Percentiles rank a stretch among this genome's conserved stretches.
Conservation (phyloP, 1,139 yeast genomes). For the Diutina pseudorugosa region DNA sequence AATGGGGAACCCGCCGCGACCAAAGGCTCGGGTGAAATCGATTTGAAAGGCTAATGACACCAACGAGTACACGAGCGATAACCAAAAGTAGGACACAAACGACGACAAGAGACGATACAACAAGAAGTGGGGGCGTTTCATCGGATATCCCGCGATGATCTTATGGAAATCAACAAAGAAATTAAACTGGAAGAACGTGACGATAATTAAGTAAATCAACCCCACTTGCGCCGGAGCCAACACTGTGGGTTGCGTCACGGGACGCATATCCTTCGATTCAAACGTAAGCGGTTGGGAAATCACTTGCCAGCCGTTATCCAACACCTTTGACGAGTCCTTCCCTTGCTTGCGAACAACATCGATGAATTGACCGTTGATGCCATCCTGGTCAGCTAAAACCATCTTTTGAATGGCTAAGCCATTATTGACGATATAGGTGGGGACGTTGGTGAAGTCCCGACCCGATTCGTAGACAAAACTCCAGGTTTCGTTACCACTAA, state of each 20-base stretch:
- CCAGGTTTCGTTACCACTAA: conserved; percentile 7
- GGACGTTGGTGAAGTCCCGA: conserved; percentile 17
- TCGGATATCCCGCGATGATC: conserved; percentile 27
- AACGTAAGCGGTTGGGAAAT: conserved; percentile 26
- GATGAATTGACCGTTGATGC: conserved; percentile 14
- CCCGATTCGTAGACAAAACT: conserved; percentile 24
- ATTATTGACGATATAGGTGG: not conserved
- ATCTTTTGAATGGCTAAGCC: conserved; percentile 15
- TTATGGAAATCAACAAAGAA: conserved; percentile 44
- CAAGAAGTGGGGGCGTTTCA: conserved; percentile 26
- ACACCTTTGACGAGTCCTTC: conserved; percentile 9
- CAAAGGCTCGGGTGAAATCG: conserved; percentile 40
- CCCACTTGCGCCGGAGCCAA: conserved; percentile 67
- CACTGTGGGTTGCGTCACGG: conserved; percentile 36
- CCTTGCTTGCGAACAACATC: conserved; percentile 4
- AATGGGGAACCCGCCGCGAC: conserved; percentile 49
- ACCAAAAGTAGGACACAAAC: conserved; percentile 23
- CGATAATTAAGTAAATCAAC: conserved; percentile 57
- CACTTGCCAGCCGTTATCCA: conserved; percentile 10
- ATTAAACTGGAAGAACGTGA: conserved; percentile 40
- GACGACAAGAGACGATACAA: conserved; percentile 28
- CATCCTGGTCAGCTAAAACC: conserved; percentile 15
- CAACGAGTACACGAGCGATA: conserved; percentile 42
- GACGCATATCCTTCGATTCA: conserved; percentile 33
- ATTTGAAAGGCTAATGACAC: conserved; percentile 52